Evolutionary conservation across 805 yeast genomes (phyloP), one percentile per base, ranked within the genome.

Genomic region (Ogataea polymorpha): DNA sequence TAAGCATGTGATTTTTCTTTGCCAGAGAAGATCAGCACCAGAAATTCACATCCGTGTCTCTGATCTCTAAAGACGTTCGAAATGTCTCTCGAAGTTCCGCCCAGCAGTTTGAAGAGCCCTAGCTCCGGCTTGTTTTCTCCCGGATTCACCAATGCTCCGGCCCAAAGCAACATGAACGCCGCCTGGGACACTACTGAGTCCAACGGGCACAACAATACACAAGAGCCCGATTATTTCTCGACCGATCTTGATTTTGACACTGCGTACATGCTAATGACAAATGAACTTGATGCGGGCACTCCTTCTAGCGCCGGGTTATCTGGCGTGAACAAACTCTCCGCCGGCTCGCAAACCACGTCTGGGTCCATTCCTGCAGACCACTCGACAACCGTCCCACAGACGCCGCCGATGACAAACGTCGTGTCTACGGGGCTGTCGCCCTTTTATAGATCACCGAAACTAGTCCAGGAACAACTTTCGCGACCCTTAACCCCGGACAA

Each of bases 181-280:
- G 13, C 18, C 11, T 23, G 41, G 27, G 33, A 29, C 11, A 25
- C 16, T 5, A 28, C 14, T 15, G 33, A 23, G 30, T 9, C 39
- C 15, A n/a, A 10, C 13, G 17, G 29, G 9, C 29, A 20, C 32
- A 18, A 30, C 35, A 13, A 2, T 10, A 30, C 13, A 20, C 30
- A 34, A 8, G 39, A 24, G 12, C 14, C 26, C 14, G 51, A 46
- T 16, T 53, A 49, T 23, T 51, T 53, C 31, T 45, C 58, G 2
- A 23, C 59, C 5, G 61, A 59, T 35, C 43, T 62, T 27, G 68
- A 64, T 35, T 65, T 65, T 42, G 67, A 65, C 31, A 63, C 68
- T 2, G 68, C 68, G 3, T 61, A 61, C 35, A 49, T 56, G 58
- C 49, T 63, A 26, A 63, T 65, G 58, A 55, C 51, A 6, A 45